A percentile compares a stretch with the other conserved stretches of the same genome.
Conservation (phyloP, 1,284 basidiomycete genomes). For the Pulchroboletus neoregius region DNA sequence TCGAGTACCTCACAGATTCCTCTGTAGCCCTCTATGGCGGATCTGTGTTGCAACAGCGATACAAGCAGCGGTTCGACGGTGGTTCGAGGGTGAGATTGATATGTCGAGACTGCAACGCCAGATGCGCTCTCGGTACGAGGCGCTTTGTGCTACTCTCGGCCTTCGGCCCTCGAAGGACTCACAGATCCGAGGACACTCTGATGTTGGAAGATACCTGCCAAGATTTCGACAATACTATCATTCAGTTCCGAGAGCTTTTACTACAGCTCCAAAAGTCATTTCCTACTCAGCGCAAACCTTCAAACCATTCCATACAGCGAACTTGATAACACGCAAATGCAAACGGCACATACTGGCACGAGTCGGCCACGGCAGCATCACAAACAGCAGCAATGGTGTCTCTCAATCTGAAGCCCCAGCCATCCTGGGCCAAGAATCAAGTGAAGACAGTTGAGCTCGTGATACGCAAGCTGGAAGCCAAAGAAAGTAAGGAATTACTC, state of each 20-base stretch:
- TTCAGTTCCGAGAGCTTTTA: conserved; percentile 89
- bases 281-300: not conserved
- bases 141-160: conserved; percentile 81
- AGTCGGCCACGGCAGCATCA: conserved; percentile 71
- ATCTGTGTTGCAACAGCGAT: too few species aligned
- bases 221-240: conserved; percentile 85
- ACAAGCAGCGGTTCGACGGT: too few species aligned
- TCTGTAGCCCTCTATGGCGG: conserved; percentile 90
- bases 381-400: conserved; percentile 86
- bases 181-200: conserved; percentile 65
- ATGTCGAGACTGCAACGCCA: conserved; percentile 73
- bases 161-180: conserved; percentile 68
- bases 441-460: conserved; percentile 88
- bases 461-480: conserved; percentile 76
- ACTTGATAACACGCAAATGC: conserved; percentile 75
- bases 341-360: conserved; percentile 77
- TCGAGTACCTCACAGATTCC: conserved; percentile 92
- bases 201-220: conserved; percentile 73
- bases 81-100: conserved; percentile 57
- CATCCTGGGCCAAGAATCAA: conserved; percentile 84
- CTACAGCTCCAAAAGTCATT: conserved; percentile 73
- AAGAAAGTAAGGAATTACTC: conserved; percentile 75
- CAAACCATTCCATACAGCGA: conserved; percentile 50
- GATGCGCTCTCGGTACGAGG: conserved; percentile 86
- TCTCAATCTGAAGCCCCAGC: conserved; percentile 89